Evolutionary conservation across 495 filamentous ascomycete genomes (phyloP).

Genomic region (Xylaria acuta): DNA sequence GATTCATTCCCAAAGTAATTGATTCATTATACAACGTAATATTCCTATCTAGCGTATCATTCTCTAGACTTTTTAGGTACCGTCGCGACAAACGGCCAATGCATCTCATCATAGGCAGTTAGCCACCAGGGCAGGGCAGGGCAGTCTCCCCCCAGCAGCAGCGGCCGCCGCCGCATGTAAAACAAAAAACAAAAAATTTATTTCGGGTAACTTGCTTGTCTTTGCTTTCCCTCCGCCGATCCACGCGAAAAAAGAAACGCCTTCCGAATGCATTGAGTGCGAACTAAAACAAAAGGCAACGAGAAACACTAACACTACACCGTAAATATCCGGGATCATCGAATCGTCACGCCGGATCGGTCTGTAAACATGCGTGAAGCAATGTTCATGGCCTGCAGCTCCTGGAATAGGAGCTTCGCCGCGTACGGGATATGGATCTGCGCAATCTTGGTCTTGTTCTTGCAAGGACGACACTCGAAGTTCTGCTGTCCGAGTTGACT

Average conservation of each 20-base stretch:
- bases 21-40: conserved; percentile 19
- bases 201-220: neutral
- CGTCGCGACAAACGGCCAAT: neutral
- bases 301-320: neutral
- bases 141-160: neutral
- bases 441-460: conserved; percentile 97
- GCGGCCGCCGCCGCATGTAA: neutral
- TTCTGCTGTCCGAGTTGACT: conserved; percentile 94
- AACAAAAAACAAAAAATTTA: neutral
- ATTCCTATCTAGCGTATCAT: neutral
- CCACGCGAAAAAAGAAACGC: conserved; percentile 30
- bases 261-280: conserved; percentile 19
- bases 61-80: neutral
- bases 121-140: too few relatives aligned
- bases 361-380: conserved; percentile 95
- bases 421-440: conserved; percentile 98
- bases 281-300: neutral
- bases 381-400: conserved; percentile 97
- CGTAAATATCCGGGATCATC: conserved; percentile 43
- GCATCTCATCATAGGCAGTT: too few relatives aligned
- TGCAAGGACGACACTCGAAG: conserved; percentile 95
- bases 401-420: conserved; percentile 98
- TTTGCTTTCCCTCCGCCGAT: neutral
- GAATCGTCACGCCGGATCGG: conserved; percentile 72
- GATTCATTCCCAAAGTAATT: neutral